Base-by-base conservation (phyloP, 2,329 filamentous ascomycete species). In the Diaporthe humulicola region DNA sequence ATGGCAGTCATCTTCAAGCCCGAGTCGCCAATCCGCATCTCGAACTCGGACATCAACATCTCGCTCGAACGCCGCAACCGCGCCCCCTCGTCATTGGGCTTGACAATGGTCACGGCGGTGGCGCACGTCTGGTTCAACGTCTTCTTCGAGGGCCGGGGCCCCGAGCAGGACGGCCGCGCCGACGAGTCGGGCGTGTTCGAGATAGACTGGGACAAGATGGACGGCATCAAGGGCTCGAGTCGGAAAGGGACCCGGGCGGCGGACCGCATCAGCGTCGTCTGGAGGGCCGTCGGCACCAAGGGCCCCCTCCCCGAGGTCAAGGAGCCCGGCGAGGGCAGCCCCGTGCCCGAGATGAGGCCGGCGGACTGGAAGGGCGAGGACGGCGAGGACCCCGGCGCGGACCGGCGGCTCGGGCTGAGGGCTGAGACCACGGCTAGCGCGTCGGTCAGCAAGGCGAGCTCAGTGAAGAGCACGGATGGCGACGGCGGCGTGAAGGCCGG, bases 51-150 rank as follows among this genome's bases (percentile, higher is more conserved):
- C 81, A 89, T 98, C 78, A 98, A 98, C 82, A 94, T 98, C 77
- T 93, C 95, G 67, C 91, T 98, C 33, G 96, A 98, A 84, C 91
- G 95, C 10, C 92, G 96, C 48, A 98, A 95, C 84, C 94, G 93
- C 80, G 92, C 94, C 1, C 90, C 90, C 6, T 94, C 94, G 79
- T 91, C 90, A 14, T 93, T 97, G 83, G 93, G 95, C 1, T 90
- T 95, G 78, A 95, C 95, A 0, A 95, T 98, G 92, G 95, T 98
- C 4, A 98, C 96, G 0, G 93, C 96, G 0, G 93, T 98, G 14
- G 96, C 96, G 0, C 96, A 98, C 80, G 94, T 98, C 22, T 99
- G 97, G 97, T 98, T 98, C 87, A 99, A 99, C 81, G 88, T 92
- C 2, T 98, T 92, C 84, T 98, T 98, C 79, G 97, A 98, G 84